Percentiles rank a stretch among this genome's conserved stretches.
Evolutionary conservation across 306 rosid species (phyloP).

Genomic region (Prunus mira): DNA sequence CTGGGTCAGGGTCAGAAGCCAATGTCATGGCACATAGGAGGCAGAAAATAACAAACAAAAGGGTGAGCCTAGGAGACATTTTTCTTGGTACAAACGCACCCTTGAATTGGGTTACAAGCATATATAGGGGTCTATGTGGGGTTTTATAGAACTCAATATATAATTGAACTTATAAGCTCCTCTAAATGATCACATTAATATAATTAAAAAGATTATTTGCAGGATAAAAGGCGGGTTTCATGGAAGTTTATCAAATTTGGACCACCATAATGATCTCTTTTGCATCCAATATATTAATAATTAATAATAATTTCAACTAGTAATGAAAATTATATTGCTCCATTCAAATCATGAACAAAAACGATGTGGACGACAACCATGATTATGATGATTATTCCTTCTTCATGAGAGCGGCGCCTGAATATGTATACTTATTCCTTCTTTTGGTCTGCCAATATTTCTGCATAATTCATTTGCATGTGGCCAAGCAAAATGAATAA

Average conservation of each 20-base stretch:
- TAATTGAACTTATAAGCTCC: slow-evolving; percentile 2
- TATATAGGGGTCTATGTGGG: slow-evolving; percentile 21
- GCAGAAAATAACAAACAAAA: slow-evolving; percentile 28
- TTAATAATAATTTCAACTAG: background rate
- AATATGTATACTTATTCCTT: background rate
- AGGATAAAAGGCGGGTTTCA: slow-evolving; percentile 31
- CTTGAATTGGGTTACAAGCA: background rate
- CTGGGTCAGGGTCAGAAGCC: slow-evolving; percentile 90
- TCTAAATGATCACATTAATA: slow-evolving; percentile 28
- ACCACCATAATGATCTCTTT: slow-evolving; percentile 20
- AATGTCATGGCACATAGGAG: slow-evolving; percentile 28
- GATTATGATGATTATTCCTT: slow-evolving; percentile 23
- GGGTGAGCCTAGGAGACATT: slow-evolving; percentile 40
- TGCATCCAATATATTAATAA: background rate
- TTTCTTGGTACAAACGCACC: slow-evolving; percentile 2
- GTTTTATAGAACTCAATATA: slow-evolving; percentile 42
- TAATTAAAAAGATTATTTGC: slow-evolving; percentile 24
- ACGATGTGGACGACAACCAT: slow-evolving; percentile 15
- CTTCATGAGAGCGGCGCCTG: background rate
- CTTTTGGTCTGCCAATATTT: background rate
- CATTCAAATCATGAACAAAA: background rate
- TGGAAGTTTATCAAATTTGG: slow-evolving; percentile 29
- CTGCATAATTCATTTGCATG: background rate
- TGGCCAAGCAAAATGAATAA: background rate
- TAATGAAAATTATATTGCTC: slow-evolving; percentile 3